Conservation (phyloP, 768 basidiomycete genomes). For the Hygrocybe punicea region DNA sequence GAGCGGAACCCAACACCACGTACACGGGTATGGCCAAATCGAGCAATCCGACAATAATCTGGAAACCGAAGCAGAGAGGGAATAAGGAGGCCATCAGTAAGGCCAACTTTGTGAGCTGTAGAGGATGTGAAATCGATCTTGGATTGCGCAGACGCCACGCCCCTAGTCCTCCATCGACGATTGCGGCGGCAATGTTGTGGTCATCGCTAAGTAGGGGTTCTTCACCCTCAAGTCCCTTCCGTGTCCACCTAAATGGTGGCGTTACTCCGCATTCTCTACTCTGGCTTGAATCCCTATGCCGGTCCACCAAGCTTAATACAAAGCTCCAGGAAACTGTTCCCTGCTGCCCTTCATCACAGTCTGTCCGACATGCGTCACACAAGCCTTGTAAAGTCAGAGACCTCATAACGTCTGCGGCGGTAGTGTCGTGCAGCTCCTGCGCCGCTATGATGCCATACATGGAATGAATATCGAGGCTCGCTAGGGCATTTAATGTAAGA, state of each 20-base stretch:
- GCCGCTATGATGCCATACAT: neutral
- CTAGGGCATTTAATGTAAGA: neutral
- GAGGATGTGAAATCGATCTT: too few species aligned
- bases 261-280: neutral
- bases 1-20: neutral
- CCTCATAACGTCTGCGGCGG: neutral
- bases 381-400: neutral
- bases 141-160: neutral
- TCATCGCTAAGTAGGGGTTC: neutral
- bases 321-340: neutral
- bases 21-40: neutral
- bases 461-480: neutral
- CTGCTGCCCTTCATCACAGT: neutral
- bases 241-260: neutral
- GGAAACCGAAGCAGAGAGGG: conserved; percentile 1
- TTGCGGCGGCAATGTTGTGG: neutral
- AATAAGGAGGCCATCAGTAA: neutral
- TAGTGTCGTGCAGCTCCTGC: neutral
- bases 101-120: neutral
- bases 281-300: too few species aligned
- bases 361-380: neutral
- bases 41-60: neutral
- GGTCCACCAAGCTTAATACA: neutral
- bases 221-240: neutral
- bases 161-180: neutral